Percentiles rank a stretch among this genome's conserved stretches.
Evolutionary conservation across 345 rosid species (phyloP).

Genomic region (Alliaria petiolata): DNA sequence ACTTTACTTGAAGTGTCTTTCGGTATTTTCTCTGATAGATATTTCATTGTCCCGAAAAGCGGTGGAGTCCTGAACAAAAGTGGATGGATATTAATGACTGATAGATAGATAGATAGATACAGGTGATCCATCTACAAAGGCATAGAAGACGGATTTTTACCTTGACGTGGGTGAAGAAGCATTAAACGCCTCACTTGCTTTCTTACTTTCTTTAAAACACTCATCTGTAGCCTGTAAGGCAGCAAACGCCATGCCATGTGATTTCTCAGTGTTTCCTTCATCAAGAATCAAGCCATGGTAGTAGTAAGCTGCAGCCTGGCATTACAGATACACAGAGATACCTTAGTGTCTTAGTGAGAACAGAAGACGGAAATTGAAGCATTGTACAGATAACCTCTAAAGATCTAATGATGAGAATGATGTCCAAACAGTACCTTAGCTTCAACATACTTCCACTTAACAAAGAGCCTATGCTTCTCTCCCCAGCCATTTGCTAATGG

Average conservation of each 20-base stretch:
- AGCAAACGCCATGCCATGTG: slow-evolving; percentile 94
- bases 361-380: neutral
- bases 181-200: slow-evolving; percentile 73
- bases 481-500: slow-evolving; percentile 91
- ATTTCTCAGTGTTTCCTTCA: slow-evolving; percentile 95
- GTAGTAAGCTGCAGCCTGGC: slow-evolving; percentile 91
- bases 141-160: slow-evolving; percentile 32
- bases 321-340: slow-evolving; percentile 6
- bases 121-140: neutral
- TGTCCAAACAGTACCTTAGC: slow-evolving; percentile 60
- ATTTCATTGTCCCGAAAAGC: slow-evolving; percentile 85
- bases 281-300: slow-evolving; percentile 97
- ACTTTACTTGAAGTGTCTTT: slow-evolving; percentile 93
- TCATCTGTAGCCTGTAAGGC: slow-evolving; percentile 97
- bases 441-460: slow-evolving; percentile 90
- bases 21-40: slow-evolving; percentile 85
- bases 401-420: neutral
- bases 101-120: neutral
- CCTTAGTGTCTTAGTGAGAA: slow-evolving; percentile 1
- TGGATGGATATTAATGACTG: slow-evolving; percentile 2
- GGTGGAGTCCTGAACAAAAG: slow-evolving; percentile 69
- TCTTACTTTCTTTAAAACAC: slow-evolving; percentile 77
- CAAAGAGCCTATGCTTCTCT: slow-evolving; percentile 73
- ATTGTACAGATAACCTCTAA: neutral
- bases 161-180: slow-evolving; percentile 74